Evolutionary conservation across 192 early-diverging fungal genomes (phyloP).

Genomic region (Podochytrium sp.): DNA sequence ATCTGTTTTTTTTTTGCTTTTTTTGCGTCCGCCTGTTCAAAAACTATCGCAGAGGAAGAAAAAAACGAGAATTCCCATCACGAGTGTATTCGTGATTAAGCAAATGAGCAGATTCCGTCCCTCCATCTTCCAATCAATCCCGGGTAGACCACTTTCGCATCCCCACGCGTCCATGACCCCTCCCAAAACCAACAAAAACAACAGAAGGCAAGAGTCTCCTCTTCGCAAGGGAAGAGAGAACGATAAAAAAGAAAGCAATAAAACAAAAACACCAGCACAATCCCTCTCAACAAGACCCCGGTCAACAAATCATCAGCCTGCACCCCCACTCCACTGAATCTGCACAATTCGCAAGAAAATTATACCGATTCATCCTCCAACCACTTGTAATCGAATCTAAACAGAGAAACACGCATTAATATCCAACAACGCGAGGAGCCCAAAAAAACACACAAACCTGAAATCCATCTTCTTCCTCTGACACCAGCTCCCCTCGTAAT

Average conservation of each 20-base stretch:
- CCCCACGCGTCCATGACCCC: no score
- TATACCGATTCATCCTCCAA: constrained; percentile 69
- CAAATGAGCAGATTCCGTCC: no score
- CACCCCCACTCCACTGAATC: no score
- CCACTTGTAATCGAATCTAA: constrained; percentile 85
- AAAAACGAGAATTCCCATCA: no score
- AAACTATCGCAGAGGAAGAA: no score
- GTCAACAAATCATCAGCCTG: no score
- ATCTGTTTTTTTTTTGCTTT: neutral
- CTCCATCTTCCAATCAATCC: no score
- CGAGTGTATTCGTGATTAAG: no score
- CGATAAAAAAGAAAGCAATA: neutral
- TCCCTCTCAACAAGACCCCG: neutral
- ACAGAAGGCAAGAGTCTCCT: no score
- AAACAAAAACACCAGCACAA: neutral
- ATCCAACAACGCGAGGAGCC: neutral
- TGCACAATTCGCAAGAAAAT: neutral
- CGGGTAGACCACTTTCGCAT: no score
- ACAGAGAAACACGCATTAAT: neutral
- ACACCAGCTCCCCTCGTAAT: constrained; percentile 96
- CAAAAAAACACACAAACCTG: constrained; percentile 46
- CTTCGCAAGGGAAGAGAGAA: constrained; percentile 1
- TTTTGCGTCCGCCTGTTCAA: no score
- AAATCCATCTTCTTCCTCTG: constrained; percentile 97
- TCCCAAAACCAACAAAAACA: no score